These are phyloP conservation scores for Lolium perenne DNA, from an alignment of 176 grass and related monocot species.

Conservation along the genomic window DNA sequence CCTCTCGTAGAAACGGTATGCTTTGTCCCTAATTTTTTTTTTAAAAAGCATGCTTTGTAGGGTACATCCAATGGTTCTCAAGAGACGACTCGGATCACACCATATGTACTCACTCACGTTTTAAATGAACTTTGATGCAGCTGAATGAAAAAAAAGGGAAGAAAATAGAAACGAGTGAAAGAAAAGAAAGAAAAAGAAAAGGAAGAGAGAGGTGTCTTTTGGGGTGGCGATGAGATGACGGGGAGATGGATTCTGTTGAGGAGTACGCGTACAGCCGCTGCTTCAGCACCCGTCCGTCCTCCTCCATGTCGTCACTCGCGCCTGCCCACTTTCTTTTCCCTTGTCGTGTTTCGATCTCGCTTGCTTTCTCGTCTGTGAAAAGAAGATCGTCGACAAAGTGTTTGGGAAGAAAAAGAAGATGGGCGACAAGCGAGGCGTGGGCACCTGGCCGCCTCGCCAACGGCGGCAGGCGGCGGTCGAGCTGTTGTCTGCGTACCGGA, in stretches of 20 bases:
- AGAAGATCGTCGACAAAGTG: background rate
- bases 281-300: background rate
- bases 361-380: background rate
- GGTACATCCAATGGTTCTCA: background rate
- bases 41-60: background rate
- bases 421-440: background rate
- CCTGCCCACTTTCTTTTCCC: background rate
- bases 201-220: background rate
- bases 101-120: too few relatives aligned
- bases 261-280: background rate
- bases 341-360: background rate
- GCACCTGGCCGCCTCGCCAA: background rate
- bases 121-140: background rate
- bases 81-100: background rate
- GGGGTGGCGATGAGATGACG: background rate
- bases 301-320: background rate
- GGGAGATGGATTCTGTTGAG: constrained; percentile 4
- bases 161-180: background rate
- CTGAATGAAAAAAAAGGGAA: background rate
- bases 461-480: background rate
- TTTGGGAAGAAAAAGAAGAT: background rate
- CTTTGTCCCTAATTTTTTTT: background rate
- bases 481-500: background rate
- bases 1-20: background rate
- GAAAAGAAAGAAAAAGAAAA: background rate